phyloP scores from a whole-genome alignment of 306 rosid species.

The Albizia julibrissin region DNA sequence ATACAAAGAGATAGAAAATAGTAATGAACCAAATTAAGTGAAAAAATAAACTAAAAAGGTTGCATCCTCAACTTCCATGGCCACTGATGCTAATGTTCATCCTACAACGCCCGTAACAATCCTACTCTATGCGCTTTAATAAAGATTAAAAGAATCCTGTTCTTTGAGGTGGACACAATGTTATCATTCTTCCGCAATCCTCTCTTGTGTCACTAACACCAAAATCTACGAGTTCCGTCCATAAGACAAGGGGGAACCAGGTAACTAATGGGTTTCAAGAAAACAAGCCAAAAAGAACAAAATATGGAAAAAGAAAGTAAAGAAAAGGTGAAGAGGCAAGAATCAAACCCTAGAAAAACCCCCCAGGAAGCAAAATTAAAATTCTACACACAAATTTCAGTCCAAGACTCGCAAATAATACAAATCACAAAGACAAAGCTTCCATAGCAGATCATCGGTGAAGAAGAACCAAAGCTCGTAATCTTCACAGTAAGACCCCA shows the following conservation, averaged over 20 bases:
- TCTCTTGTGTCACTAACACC: neutral
- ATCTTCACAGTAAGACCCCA: slow-evolving; percentile 34
- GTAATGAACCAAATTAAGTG: slow-evolving; percentile 16
- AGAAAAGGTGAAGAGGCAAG: neutral
- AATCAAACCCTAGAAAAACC: slow-evolving; percentile 40
- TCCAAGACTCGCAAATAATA: neutral
- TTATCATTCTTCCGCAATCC: neutral
- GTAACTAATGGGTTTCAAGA: neutral
- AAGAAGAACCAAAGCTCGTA: slow-evolving; percentile 23
- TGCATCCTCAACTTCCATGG: slow-evolving; percentile 25
- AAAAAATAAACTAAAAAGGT: neutral
- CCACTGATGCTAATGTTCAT: slow-evolving; percentile 1
- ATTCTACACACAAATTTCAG: slow-evolving; percentile 9
- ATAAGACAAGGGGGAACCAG: neutral
- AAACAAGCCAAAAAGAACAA: slow-evolving; percentile 19
- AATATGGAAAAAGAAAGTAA: neutral
- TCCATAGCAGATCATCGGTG: slow-evolving; percentile 18
- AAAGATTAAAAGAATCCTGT: neutral
- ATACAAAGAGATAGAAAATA: neutral
- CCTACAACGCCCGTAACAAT: neutral
- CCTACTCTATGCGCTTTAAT: neutral
- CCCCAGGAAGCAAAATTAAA: slow-evolving; percentile 19
- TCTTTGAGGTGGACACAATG: slow-evolving; percentile 14
- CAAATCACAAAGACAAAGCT: neutral
- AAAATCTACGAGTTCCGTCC: slow-evolving; percentile 30